phyloP scores from a whole-genome alignment of 805 yeast genomes.

The Isabelozyma heimii region DNA sequence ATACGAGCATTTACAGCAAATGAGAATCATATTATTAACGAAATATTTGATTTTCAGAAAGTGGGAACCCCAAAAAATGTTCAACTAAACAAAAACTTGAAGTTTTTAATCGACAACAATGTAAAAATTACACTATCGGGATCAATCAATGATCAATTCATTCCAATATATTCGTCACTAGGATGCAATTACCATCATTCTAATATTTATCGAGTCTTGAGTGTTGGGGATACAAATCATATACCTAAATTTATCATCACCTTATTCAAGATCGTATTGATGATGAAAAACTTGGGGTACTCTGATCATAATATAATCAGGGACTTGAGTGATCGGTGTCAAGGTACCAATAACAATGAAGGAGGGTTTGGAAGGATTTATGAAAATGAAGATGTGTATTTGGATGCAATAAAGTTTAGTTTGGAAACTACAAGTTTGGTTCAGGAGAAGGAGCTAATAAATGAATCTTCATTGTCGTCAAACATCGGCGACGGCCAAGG shows the following conservation, averaged over 20 bases:
- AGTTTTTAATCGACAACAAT: slow-evolving; percentile 16
- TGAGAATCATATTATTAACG: slow-evolving; percentile 36
- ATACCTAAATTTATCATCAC: slow-evolving; percentile 26
- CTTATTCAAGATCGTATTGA: slow-evolving; percentile 24
- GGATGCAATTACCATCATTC: slow-evolving; percentile 32
- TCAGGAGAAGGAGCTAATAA: slow-evolving; percentile 11
- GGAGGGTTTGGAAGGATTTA: slow-evolving; percentile 29
- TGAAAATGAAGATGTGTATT: slow-evolving; percentile 22
- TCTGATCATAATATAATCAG: slow-evolving; percentile 27
- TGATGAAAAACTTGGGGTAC: slow-evolving; percentile 35
- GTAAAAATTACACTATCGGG: slow-evolving; percentile 37
- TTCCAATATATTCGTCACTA: slow-evolving; percentile 34
- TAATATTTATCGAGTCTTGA: slow-evolving; percentile 30
- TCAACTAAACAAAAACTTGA: slow-evolving; percentile 16
- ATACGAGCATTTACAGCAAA: slow-evolving; percentile 32
- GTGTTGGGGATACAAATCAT: slow-evolving; percentile 11
- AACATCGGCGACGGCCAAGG: not conserved
- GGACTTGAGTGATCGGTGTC: slow-evolving; percentile 28
- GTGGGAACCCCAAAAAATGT: slow-evolving; percentile 14
- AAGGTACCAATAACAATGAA: slow-evolving; percentile 17
- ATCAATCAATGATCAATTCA: slow-evolving; percentile 31
- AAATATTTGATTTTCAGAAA: slow-evolving; percentile 32
- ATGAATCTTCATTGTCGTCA: not conserved
- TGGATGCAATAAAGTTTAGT: slow-evolving; percentile 26
- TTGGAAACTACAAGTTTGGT: slow-evolving; percentile 36